Evolutionary conservation across 1,284 basidiomycete genomes (phyloP).

Genomic region (Porogramme epimiltina): DNA sequence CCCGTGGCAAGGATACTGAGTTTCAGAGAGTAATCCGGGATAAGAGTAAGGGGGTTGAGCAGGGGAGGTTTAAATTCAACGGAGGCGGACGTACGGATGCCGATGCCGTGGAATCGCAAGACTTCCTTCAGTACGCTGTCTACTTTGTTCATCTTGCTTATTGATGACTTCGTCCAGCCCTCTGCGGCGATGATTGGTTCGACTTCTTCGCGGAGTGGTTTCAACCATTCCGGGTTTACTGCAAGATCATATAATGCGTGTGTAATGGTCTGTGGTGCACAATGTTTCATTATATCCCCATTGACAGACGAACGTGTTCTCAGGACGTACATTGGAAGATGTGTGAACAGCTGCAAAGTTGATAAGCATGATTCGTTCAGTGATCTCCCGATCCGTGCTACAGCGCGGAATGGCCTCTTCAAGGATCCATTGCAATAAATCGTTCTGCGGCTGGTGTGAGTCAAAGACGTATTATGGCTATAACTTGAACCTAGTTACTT

Average conservation of each 20-base stretch:
- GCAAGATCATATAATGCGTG: slow-evolving; percentile 43
- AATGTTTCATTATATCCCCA: no score
- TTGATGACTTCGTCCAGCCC: slow-evolving; percentile 43
- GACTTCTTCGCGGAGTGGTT: slow-evolving; percentile 47
- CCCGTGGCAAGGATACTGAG: slow-evolving; percentile 14
- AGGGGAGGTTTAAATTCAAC: not conserved
- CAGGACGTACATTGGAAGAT: not conserved
- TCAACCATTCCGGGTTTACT: slow-evolving; percentile 38
- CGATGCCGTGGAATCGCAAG: slow-evolving; percentile 40
- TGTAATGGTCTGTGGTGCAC: slow-evolving; percentile 36
- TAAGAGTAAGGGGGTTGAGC: no score
- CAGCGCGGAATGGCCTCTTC: not conserved
- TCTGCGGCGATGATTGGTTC: slow-evolving; percentile 37
- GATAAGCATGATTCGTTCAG: not conserved
- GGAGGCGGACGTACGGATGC: slow-evolving; percentile 16
- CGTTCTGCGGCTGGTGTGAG: no score
- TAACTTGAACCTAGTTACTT: no score
- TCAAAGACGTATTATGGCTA: no score
- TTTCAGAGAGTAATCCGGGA: not conserved
- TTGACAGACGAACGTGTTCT: no score
- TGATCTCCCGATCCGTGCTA: not conserved
- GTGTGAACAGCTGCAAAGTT: slow-evolving; percentile 1
- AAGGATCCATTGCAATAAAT: not conserved
- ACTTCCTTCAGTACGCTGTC: slow-evolving; percentile 56
- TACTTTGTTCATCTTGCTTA: slow-evolving; percentile 47